phyloP scores from a whole-genome alignment of 306 rosid species.

The Pueraria montana region DNA sequence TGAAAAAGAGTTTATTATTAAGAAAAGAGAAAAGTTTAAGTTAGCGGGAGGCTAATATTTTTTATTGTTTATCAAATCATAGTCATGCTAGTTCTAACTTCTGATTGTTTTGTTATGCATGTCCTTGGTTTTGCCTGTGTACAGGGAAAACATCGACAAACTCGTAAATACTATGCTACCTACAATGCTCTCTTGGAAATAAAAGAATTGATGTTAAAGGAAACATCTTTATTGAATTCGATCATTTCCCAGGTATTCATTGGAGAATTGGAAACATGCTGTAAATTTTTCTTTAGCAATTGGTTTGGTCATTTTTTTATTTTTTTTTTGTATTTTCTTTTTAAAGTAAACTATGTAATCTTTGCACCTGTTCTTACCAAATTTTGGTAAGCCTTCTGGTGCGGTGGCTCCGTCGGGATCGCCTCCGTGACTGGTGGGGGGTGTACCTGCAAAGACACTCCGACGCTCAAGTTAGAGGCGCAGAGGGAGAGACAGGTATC shows the following conservation, averaged over 20 bases:
- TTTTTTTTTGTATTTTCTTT: neutral
- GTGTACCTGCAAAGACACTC: no score
- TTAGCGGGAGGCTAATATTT: neutral
- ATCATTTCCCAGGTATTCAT: conserved; percentile 83
- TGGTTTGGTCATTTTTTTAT: conserved; percentile 24
- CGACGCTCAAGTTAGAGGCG: no score
- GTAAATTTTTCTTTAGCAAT: conserved; percentile 31
- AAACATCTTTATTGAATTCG: conserved; percentile 89
- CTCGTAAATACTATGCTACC: conserved; percentile 83
- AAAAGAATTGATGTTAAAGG: conserved; percentile 91
- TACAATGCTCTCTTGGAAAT: conserved; percentile 93
- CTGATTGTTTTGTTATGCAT: conserved; percentile 19
- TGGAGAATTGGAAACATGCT: conserved; percentile 27
- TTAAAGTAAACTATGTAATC: neutral
- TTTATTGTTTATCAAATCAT: conserved; percentile 24
- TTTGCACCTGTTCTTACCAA: no score
- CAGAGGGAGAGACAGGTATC: no score
- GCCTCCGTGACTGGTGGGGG: no score
- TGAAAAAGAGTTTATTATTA: conserved; percentile 17
- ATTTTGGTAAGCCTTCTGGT: no score
- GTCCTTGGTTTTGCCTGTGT: conserved; percentile 37
- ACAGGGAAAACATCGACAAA: conserved; percentile 85
- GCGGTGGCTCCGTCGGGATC: no score
- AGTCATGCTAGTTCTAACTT: conserved; percentile 22
- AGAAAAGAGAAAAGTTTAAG: neutral